Conservation (phyloP, 1,284 basidiomycete species). For the Naganishia albida region DNA sequence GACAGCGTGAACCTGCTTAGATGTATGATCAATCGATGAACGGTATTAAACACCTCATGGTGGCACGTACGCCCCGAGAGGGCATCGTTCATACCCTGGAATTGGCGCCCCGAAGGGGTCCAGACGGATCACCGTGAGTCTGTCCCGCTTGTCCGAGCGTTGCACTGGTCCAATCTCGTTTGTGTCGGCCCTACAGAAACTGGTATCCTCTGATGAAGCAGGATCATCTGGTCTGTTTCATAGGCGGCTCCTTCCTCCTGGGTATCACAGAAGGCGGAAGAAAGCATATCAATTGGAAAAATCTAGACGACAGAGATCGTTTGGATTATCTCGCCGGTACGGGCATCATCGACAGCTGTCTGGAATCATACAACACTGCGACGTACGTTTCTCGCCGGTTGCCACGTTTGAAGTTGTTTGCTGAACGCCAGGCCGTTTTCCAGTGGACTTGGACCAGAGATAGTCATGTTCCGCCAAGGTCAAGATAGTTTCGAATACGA, state of each 20-base stretch:
- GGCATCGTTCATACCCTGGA: slow-evolving; percentile 79
- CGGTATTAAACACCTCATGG: slow-evolving; percentile 74
- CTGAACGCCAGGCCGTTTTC: background rate
- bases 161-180: background rate
- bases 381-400: slow-evolving; percentile 62
- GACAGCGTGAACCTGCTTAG: slow-evolving; percentile 50
- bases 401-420: background rate
- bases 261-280: slow-evolving; percentile 75
- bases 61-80: slow-evolving; percentile 63
- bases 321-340: slow-evolving; percentile 75
- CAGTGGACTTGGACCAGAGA: slow-evolving; percentile 79
- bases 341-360: slow-evolving; percentile 81
- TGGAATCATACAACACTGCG: slow-evolving; percentile 79
- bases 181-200: slow-evolving; percentile 53
- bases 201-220: slow-evolving; percentile 82
- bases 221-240: slow-evolving; percentile 94
- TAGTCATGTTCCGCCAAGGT: slow-evolving; percentile 70
- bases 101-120: slow-evolving; percentile 55
- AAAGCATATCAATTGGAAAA: slow-evolving; percentile 45
- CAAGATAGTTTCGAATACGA: slow-evolving; percentile 45
- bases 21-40: slow-evolving; percentile 85
- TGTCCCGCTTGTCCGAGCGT: background rate
- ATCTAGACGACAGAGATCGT: slow-evolving; percentile 57
- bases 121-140: slow-evolving; percentile 44
- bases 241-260: slow-evolving; percentile 86